Base-by-base conservation (phyloP, 1,284 basidiomycete genomes). In the Cryptococcus depauperatus region DNA sequence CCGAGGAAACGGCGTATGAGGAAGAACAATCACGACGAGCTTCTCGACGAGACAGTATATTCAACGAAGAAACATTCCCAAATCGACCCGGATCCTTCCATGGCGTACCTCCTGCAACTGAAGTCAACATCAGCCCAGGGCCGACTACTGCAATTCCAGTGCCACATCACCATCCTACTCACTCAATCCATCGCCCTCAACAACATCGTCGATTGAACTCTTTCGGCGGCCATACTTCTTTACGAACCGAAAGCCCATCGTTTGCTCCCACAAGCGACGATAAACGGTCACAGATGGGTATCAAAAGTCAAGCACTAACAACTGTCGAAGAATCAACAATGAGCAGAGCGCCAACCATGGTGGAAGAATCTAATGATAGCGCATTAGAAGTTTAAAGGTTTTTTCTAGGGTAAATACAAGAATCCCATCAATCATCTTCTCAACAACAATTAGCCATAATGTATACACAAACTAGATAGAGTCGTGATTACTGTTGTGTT, bases 1-100 rank as follows among this genome's bases (percentile, higher is more conserved):
- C 56, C 3, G 69, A 72, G 44, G 66, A 67, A 43, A 47, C 56
- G 7, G 60, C 52, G 0, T 57, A 65, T 21, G 64, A 68, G 26
- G 64, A 65, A 41, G 58, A 62, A 35, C 45, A 55, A n/a, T 62
- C 61, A 9, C 54, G 63, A 3, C 53, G 64, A 26, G 35, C 58
- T 9, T 58, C 61, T 22, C 51, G 61, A 30, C 48, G 55, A 41
- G 51, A 41, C 9, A 54, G 48, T 14, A 43, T 47, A 37, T 47
- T 51, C 19, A 23, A 33, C 16, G 47, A 46, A 9, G 47, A 49
- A 11, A 30, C n/a, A n/a, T 30, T 30, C n/a, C 10, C 10, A 10
- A 30, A 10, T 10, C 29, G 29, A 10, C 10, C 10, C n/a, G 29
- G 29, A 10, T n/a, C n/a, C n/a, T n/a, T n/a, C 28, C 29, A n/a